Evolutionary conservation across 2,329 filamentous ascomycete genomes (phyloP).

Genomic region (Ambrosiella beaveri): DNA sequence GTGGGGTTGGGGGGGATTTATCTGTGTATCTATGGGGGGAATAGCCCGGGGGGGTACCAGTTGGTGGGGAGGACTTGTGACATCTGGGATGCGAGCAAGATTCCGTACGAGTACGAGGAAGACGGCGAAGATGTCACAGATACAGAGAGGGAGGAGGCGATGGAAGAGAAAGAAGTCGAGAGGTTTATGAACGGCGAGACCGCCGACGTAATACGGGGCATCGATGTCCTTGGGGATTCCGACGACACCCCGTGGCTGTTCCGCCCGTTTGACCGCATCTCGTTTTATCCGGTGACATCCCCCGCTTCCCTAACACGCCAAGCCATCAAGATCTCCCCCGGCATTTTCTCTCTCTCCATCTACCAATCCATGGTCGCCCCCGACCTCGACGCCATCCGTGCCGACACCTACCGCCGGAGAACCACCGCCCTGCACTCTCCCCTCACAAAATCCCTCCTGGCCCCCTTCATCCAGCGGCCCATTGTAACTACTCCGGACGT

Average conservation of each 20-base stretch:
- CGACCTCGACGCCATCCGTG: not conserved
- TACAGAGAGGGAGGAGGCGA: too few species aligned
- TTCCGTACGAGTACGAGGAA: not conserved
- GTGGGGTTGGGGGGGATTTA: conserved; percentile 23
- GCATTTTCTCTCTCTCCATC: not conserved
- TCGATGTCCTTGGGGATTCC: not conserved
- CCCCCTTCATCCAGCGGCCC: not conserved
- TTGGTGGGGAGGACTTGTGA: conserved; percentile 21
- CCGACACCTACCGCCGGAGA: not conserved
- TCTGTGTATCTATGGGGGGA: conserved; percentile 24
- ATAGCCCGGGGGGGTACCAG: conserved; percentile 24
- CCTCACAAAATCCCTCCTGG: not conserved
- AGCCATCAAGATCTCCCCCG: not conserved
- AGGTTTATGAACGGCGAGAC: not conserved
- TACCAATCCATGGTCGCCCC: not conserved
- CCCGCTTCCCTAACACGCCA: not conserved
- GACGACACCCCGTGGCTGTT: conserved; percentile 18
- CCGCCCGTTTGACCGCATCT: conserved; percentile 20
- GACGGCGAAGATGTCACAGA: too few species aligned
- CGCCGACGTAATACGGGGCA: not conserved
- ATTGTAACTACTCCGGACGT: not conserved
- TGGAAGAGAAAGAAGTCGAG: too few species aligned
- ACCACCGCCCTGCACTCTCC: not conserved
- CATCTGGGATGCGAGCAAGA: conserved; percentile 19
- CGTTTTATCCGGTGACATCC: conserved; percentile 19